Conservation (phyloP, 148 eudicot genomes). For the Euryodendron excelsum region DNA sequence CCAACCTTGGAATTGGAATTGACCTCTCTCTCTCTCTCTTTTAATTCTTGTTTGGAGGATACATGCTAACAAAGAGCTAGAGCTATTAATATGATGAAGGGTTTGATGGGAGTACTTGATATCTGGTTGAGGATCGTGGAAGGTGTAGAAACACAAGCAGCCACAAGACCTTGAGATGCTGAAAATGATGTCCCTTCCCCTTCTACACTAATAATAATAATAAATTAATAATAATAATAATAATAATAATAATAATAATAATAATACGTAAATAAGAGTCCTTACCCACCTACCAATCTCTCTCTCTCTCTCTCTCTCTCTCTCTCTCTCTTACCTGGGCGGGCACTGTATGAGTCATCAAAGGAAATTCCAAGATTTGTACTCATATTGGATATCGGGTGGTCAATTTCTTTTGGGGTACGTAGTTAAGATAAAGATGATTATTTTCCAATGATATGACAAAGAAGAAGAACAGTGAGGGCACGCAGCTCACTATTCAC, state of each 20-base stretch:
- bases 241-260: too few relatives aligned
- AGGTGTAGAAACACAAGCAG: background rate
- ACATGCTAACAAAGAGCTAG: too few relatives aligned
- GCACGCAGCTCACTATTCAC: conserved; percentile 1
- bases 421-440: too few relatives aligned
- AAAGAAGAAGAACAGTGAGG: background rate
- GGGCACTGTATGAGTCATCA: conserved; percentile 4
- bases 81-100: background rate
- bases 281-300: background rate
- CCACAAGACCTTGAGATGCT: conserved; percentile 10
- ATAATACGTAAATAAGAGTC: conserved; percentile 10
- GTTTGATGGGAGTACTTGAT: background rate
- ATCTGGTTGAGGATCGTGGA: background rate
- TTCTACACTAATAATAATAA: too few relatives aligned
- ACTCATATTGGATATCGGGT: background rate
- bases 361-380: conserved; percentile 19
- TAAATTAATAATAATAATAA: too few relatives aligned
- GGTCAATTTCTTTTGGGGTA: too few relatives aligned
- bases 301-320: conserved; percentile 6
- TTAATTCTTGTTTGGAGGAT: background rate
- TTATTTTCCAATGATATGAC: background rate
- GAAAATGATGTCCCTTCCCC: conserved; percentile 11
- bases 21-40: background rate
- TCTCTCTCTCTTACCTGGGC: background rate
- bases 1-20: background rate